Conservation (phyloP, 768 basidiomycete genomes). For the Boletus pseudo-olivaceus region DNA sequence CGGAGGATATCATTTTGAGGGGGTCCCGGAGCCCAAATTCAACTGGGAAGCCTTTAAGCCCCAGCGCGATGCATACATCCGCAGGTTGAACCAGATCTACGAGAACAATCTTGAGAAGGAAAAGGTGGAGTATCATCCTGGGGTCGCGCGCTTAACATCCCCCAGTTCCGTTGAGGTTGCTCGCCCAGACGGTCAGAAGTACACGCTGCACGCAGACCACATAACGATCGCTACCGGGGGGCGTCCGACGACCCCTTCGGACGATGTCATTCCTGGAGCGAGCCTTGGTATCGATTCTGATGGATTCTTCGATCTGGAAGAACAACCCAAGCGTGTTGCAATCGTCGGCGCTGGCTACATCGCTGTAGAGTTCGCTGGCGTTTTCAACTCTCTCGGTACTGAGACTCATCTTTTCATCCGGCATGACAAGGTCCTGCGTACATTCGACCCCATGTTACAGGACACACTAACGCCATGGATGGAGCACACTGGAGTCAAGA, state of each 20-base stretch:
- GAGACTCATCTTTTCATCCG: slow-evolving; percentile 94
- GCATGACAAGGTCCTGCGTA: slow-evolving; percentile 83
- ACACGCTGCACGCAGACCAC: slow-evolving; percentile 70
- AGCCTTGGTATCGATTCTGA: slow-evolving; percentile 89
- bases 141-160: slow-evolving; percentile 70
- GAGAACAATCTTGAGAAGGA: slow-evolving; percentile 85
- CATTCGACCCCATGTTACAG: slow-evolving; percentile 86
- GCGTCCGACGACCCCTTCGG: slow-evolving; percentile 71
- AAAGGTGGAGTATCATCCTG: slow-evolving; percentile 81
- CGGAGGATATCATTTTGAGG: slow-evolving; percentile 69
- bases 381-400: slow-evolving; percentile 85
- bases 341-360: slow-evolving; percentile 98
- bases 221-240: slow-evolving; percentile 89
- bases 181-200: slow-evolving; percentile 60
- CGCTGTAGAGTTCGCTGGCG: slow-evolving; percentile 93
- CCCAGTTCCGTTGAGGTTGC: slow-evolving; percentile 71
- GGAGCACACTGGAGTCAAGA: slow-evolving; percentile 87
- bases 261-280: slow-evolving; percentile 83
- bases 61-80: slow-evolving; percentile 95
- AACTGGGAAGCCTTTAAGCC: slow-evolving; percentile 90
- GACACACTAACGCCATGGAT: slow-evolving; percentile 87
- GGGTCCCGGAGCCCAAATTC: slow-evolving; percentile 59
- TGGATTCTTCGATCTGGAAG: slow-evolving; percentile 90
- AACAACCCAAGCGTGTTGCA: slow-evolving; percentile 90
- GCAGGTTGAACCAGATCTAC: slow-evolving; percentile 85